Base-by-base conservation (phyloP, 2,329 filamentous ascomycete genomes). In the Diatrype stigma region DNA sequence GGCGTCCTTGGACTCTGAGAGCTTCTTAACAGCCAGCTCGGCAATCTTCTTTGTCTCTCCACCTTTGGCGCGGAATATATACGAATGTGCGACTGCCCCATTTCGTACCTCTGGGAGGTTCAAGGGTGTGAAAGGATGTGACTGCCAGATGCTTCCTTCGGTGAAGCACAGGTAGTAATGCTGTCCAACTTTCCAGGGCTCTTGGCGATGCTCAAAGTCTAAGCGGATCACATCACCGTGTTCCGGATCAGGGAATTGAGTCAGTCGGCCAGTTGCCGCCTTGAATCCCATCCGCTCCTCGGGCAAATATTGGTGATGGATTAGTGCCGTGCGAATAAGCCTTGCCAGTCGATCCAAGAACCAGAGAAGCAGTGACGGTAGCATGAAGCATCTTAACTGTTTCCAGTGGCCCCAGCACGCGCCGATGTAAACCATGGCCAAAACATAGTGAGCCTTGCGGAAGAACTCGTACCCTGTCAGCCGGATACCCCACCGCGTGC, bases 391-490 rank as follows among this genome's bases (percentile, higher is more conserved):
- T 45, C 79, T 75, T 3, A 91, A 72, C 47, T 83, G 72, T 47
- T 75, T 66, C 88, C 87, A 92, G 63, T 92, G 88, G 1, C 79
- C 87, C 79, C 86, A 90, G 67, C 86, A 86, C 3, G 86, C 86
- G 4, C 85, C 88, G 12, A 91, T 80, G 66, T 89, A 92, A 4
- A 90, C 66, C 71, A 87, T 82, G 11, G 87, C 88, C 2, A 90
- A 72, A 12, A 90, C 73, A 59, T 89, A 89, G 63, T 91, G 87
- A 0, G 80, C 71, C 63, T 89, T 90, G 54, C 86, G 79, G 74
- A 91, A 91, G 68, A 87, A 84, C 60, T 91, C 88, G 66, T 92
- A 90, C 2, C 88, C 88, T 0, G 85, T 89, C 45, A 78, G 67
- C 8, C 78, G 75, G 51, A 90, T 86, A 1, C 76, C 84, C 64